Conservation (phyloP, 106 monocot genomes). For the Phalaenopsis equestris region DNA sequence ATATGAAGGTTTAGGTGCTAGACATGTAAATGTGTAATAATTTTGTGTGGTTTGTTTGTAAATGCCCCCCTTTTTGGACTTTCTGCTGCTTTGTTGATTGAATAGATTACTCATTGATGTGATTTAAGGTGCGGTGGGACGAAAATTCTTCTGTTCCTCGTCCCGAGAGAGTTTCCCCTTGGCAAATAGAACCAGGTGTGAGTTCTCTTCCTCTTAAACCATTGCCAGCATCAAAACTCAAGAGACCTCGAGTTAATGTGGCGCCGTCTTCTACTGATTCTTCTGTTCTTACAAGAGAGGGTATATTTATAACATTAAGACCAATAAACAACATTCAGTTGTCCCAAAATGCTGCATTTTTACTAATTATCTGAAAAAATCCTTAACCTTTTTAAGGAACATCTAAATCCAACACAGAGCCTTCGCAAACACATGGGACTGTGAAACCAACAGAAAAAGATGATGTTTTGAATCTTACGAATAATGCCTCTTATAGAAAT, state of each 20-base stretch:
- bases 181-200: constrained; percentile 48
- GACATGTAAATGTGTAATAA: too few relatives aligned
- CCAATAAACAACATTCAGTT: background rate
- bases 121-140: constrained; percentile 54
- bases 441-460: background rate
- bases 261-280: constrained; percentile 30
- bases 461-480: background rate
- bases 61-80: background rate
- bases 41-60: too few relatives aligned
- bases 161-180: constrained; percentile 59
- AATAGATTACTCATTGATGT: background rate
- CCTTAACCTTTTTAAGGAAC: background rate
- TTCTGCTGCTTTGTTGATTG: background rate
- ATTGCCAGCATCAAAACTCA: constrained; percentile 28
- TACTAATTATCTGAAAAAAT: background rate
- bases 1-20: too few relatives aligned
- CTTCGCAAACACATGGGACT: background rate
- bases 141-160: constrained; percentile 46
- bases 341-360: background rate
- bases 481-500: background rate
- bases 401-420: background rate
- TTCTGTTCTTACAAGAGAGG: constrained; percentile 44
- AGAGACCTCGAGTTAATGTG: constrained; percentile 29
- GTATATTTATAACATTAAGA: constrained; percentile 15
- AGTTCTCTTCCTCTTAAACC: constrained; percentile 23